A percentile compares a stretch with the other conserved stretches of the same genome.
Evolutionary conservation across 805 yeast genomes (phyloP).

Genomic region (Cyberlindnera maritima): DNA sequence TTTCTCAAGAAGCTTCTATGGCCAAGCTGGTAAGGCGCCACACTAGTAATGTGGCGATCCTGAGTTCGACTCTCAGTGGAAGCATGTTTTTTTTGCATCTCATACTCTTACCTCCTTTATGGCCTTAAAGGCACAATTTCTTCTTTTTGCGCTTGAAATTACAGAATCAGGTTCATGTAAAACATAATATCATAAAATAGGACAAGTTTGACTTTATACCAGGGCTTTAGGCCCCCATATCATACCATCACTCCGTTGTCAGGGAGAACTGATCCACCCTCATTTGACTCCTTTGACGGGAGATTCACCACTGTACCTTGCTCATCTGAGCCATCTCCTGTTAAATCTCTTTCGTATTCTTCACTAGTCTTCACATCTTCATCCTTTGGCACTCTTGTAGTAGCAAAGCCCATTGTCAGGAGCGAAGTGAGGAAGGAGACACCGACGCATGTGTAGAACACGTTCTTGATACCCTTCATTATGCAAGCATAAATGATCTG

Average conservation of each 20-base stretch:
- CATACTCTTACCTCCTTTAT: no score
- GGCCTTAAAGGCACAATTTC: no score
- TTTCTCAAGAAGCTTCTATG: conserved; percentile 38
- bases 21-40: conserved; percentile 77
- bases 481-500: conserved; percentile 20
- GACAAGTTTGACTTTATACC: no score
- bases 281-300: no score
- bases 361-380: conserved; percentile 6
- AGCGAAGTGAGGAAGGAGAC: conserved; percentile 33
- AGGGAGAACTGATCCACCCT: no score
- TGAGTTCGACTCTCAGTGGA: conserved; percentile 73
- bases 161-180: no score
- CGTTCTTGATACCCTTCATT: conserved; percentile 38
- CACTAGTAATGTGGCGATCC: conserved; percentile 83
- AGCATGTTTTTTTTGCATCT: conserved; percentile 46
- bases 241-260: no score
- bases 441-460: conserved; percentile 40
- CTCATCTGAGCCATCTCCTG: no score
- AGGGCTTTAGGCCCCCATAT: no score
- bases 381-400: conserved; percentile 38
- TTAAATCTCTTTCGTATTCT: conserved; percentile 3
- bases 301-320: no score
- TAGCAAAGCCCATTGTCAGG: conserved; percentile 36
- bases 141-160: no score
- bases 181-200: no score